A percentile compares a stretch with the other conserved stretches of the same genome.
Conservation (phyloP, 2,329 filamentous ascomycete genomes). For the Cladosporium sp. region DNA sequence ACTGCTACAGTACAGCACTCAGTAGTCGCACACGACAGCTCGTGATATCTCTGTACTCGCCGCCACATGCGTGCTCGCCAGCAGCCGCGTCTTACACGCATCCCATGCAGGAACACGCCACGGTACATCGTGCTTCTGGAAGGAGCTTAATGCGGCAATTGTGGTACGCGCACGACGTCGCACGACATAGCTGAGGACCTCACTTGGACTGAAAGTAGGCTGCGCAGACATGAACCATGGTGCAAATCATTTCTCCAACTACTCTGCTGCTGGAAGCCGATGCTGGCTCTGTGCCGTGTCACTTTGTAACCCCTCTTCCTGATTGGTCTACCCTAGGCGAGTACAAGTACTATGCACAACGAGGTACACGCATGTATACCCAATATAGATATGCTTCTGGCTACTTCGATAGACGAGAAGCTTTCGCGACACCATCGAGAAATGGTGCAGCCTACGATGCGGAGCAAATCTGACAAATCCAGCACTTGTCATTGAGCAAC, state of each 20-base stretch:
- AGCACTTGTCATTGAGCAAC: background rate
- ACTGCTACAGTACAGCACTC: background rate
- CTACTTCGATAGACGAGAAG: background rate
- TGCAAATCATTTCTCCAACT: background rate
- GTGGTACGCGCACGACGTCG: conserved; percentile 13
- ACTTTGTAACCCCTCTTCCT: background rate
- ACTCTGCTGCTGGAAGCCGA: background rate
- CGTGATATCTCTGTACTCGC: conserved; percentile 1
- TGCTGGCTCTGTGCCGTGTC: background rate
- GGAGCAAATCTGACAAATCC: background rate
- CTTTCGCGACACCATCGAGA: background rate
- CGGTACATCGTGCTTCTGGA: conserved; percentile 13
- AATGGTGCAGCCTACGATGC: background rate
- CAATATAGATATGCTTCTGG: background rate
- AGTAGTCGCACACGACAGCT: conserved; percentile 8
- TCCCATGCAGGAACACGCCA: conserved; percentile 15
- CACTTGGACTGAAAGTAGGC: background rate
- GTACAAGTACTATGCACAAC: background rate
- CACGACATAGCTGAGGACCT: conserved; percentile 5
- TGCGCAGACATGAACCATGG: conserved; percentile 8
- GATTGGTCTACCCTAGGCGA: background rate
- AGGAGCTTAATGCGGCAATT: conserved; percentile 12
- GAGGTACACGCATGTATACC: background rate
- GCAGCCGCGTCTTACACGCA: conserved; percentile 19
- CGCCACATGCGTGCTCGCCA: conserved; percentile 16